Conservation (phyloP, 768 basidiomycete species). For the Tylopilus plumbeoviolaceoides region DNA sequence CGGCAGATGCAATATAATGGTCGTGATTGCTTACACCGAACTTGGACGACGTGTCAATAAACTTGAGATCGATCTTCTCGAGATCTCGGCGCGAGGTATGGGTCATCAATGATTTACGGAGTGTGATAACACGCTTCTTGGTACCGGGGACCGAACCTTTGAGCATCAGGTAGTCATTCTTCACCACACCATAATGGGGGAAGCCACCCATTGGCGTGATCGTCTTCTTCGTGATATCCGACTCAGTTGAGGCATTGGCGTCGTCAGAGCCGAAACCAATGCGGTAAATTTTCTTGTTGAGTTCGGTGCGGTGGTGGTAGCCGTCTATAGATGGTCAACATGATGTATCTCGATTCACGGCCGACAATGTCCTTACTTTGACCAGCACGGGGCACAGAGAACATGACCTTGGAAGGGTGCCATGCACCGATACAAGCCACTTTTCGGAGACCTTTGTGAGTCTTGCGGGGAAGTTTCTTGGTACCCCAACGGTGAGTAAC, state of each 20-base stretch:
- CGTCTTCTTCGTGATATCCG: constrained; percentile 87
- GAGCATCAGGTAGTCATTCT: constrained; percentile 96
- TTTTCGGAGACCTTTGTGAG: constrained; percentile 99
- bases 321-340: constrained; percentile 53
- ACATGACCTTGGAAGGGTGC: constrained; percentile 99
- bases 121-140: constrained; percentile 96
- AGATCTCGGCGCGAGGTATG: constrained; percentile 95
- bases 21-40: constrained; percentile 68
- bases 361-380: constrained; percentile 66
- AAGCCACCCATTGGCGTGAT: constrained; percentile 99
- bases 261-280: constrained; percentile 77
- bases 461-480: constrained; percentile 97
- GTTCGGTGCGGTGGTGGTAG: constrained; percentile 94
- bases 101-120: constrained; percentile 95
- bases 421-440: constrained; percentile 98
- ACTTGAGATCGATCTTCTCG: constrained; percentile 97
- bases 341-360: not conserved
- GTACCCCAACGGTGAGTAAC: constrained; percentile 99
- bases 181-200: constrained; percentile 98
- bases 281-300: constrained; percentile 99
- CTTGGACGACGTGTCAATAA: constrained; percentile 98
- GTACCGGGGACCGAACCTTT: constrained; percentile 96
- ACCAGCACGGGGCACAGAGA: constrained; percentile 99
- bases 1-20: not conserved
- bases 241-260: constrained; percentile 87